Evolutionary conservation across 2,329 filamentous ascomycete species (phyloP).

Genomic region (Aspergillus carbonarius): DNA sequence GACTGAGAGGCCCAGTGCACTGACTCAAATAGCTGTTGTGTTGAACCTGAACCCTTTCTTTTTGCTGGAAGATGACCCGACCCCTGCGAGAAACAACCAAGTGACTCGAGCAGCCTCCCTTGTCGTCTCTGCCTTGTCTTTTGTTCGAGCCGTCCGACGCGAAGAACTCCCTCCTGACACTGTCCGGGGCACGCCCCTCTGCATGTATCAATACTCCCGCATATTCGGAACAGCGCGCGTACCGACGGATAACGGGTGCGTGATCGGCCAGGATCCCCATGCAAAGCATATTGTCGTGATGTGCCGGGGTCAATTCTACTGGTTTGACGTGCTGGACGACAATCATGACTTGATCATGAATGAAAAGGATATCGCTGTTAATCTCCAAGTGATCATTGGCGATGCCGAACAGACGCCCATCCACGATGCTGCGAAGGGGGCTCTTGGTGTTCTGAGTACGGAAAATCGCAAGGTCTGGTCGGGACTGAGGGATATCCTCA

Average conservation of each 20-base stretch:
- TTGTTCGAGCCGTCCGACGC: conserved; percentile 86
- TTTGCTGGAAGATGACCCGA: conserved; percentile 93
- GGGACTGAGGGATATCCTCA: conserved; percentile 81
- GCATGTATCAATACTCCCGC: conserved; percentile 98
- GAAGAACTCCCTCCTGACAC: conserved; percentile 91
- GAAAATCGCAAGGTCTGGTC: conserved; percentile 98
- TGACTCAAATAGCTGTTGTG: conserved; percentile 64
- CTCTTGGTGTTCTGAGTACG: conserved; percentile 87
- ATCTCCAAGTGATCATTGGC: conserved; percentile 86
- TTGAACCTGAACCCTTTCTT: conserved; percentile 98
- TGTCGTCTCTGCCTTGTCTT: conserved; percentile 84
- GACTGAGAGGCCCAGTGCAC: conserved; percentile 1
- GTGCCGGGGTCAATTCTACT: conserved; percentile 95
- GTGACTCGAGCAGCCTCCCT: conserved; percentile 91
- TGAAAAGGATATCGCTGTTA: conserved; percentile 87
- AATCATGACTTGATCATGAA: conserved; percentile 97
- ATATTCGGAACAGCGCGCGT: conserved; percentile 93
- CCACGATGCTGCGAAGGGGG: conserved; percentile 91
- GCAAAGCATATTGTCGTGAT: conserved; percentile 92
- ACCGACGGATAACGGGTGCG: conserved; percentile 89
- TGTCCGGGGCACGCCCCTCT: conserved; percentile 77
- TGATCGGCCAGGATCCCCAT: conserved; percentile 91
- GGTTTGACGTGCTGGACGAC: conserved; percentile 95
- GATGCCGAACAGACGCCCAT: conserved; percentile 88
- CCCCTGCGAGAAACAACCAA: conserved; percentile 92